phyloP scores from a whole-genome alignment of 2,329 filamentous ascomycete species.

The Sporothrix euskadiensis region DNA sequence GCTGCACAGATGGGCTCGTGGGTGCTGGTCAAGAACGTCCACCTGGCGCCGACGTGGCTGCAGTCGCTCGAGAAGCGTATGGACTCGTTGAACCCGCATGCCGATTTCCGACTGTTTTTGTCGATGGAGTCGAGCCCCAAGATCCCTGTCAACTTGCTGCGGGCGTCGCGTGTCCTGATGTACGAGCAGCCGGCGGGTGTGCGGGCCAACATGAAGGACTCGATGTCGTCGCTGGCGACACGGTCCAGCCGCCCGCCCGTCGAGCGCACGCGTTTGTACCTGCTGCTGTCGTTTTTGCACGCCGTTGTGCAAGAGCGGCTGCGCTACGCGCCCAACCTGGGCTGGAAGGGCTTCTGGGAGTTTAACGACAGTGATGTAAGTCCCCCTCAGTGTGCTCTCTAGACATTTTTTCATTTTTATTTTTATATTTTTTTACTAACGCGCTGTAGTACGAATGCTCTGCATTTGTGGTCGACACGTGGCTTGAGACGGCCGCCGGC shows the following conservation, averaged over 20 bases:
- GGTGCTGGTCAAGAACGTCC: constrained; percentile 99
- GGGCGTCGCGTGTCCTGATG: constrained; percentile 91
- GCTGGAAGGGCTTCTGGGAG: constrained; percentile 99
- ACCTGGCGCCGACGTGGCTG: constrained; percentile 92
- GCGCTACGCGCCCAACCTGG: constrained; percentile 87
- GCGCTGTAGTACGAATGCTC: constrained; percentile 85
- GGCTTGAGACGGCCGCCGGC: constrained; percentile 80
- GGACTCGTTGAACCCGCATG: constrained; percentile 89
- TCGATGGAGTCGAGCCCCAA: constrained; percentile 97
- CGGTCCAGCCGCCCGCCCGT: constrained; percentile 79
- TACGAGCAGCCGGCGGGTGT: constrained; percentile 98
- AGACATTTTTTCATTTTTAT: background rate
- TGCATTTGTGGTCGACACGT: constrained; percentile 91
- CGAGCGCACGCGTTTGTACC: constrained; percentile 84
- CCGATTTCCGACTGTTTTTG: constrained; percentile 90
- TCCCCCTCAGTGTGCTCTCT: constrained; percentile 36
- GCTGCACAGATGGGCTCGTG: constrained; percentile 89
- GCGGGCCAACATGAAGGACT: constrained; percentile 98
- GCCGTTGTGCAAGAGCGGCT: constrained; percentile 93
- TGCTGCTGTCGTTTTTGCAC: constrained; percentile 90
- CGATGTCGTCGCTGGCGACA: constrained; percentile 76
- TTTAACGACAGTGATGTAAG: constrained; percentile 99
- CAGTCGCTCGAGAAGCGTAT: constrained; percentile 97
- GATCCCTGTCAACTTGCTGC: constrained; percentile 93
- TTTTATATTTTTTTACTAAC: too few species aligned